Base-by-base conservation (phyloP, 2,329 filamentous ascomycete genomes). In the Neoarthrinium moseri region DNA sequence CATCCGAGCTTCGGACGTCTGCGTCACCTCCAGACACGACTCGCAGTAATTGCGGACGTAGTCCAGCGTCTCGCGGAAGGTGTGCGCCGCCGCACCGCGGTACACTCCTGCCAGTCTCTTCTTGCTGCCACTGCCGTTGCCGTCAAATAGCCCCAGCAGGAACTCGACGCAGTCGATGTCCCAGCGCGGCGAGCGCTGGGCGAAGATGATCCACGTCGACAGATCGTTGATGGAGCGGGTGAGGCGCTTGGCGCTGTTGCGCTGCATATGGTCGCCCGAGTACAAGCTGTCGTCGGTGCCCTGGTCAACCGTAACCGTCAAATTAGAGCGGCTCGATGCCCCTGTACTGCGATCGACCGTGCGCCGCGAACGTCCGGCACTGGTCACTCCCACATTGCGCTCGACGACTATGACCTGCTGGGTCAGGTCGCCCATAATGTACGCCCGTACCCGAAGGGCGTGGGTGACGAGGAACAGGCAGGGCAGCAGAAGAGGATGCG, bases 131-230 rank as follows among this genome's bases (percentile, higher is more conserved):
- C n/a, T n/a, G n/a, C n/a, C n/a, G 23, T 18, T 40, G 5, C 1
- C 23, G 5, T 40, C 24, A 1, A 40, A 26, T 3, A 40, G 8
- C 21, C 24, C n/a, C 3, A n/a, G 37, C n/a, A 40, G 22, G 22
- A 40, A 40, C 15, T 40, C 30, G 37, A 40, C 24, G 23, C 13
- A 27, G 3, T 40, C 23, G 15, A 40, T 30, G 15, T 40, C 37
- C 37, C 37, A 40, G 1, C 30, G 24, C 5, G 37, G 37, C 3
- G 37, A 40, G 3, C 37, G 37, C n/a, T 40, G 27, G 13, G 23
- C 12, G 5, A 29, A 20, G 11, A 30, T 40, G 15, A 40, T 27
- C 23, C 15, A 27, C n/a, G 23, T 40, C 1, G 15, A 26, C 3
- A 40, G 22, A 13, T n/a, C 30, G 15, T 40, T 40, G 37, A 40